phyloP scores from a whole-genome alignment of 345 rosid species.

The Gossypium raimondii region DNA sequence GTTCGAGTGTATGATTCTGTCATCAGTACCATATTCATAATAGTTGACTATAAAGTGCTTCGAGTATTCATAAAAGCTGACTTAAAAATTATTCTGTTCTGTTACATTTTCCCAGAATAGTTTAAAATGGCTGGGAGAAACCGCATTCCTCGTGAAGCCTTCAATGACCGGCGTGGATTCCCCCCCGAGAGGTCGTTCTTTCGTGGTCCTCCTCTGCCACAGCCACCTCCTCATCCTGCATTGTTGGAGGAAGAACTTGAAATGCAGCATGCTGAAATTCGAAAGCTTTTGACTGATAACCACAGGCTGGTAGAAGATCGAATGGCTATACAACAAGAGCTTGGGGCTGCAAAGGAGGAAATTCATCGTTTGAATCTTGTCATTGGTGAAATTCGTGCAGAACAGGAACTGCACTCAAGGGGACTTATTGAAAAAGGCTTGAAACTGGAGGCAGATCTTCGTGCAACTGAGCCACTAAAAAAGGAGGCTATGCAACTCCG shows the following conservation, averaged over 20 bases:
- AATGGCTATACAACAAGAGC: constrained; percentile 66
- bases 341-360: constrained; percentile 81
- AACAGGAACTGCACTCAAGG: constrained; percentile 63
- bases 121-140: constrained; percentile 76
- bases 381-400: constrained; percentile 59
- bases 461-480: constrained; percentile 75
- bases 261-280: constrained; percentile 67
- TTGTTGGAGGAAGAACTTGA: constrained; percentile 87
- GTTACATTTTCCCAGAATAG: constrained; percentile 15
- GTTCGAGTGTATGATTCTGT: neutral
- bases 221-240: constrained; percentile 67
- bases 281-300: constrained; percentile 70
- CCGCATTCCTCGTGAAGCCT: constrained; percentile 62
- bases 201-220: constrained; percentile 62
- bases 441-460: constrained; percentile 83
- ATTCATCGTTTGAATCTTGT: constrained; percentile 71
- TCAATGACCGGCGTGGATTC: constrained; percentile 56
- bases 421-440: constrained; percentile 76
- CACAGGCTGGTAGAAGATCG: constrained; percentile 73
- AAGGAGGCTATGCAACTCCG: constrained; percentile 66
- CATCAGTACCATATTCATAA: neutral
- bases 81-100: neutral
- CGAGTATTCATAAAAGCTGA: neutral
- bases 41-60: neutral
- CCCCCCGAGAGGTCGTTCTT: constrained; percentile 58